Conservation (phyloP, 2,329 filamentous ascomycete genomes). For the Alternaria brassicae region DNA sequence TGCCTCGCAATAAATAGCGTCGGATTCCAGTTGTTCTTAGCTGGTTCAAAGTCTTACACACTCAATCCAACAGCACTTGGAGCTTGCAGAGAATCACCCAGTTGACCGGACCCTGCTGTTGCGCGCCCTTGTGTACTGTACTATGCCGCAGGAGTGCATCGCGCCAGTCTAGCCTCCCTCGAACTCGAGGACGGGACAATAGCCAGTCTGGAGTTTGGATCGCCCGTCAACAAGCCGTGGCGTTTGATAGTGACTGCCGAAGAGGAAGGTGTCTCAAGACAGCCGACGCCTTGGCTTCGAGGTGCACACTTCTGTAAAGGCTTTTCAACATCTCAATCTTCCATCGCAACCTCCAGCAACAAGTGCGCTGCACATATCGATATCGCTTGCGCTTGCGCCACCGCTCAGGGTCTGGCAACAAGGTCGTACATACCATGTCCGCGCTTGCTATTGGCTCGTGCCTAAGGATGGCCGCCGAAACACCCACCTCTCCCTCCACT, state of each 20-base stretch:
- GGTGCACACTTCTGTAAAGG: neutral
- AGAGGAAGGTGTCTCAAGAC: constrained; percentile 24
- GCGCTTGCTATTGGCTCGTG: constrained; percentile 29
- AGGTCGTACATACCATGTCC: constrained; percentile 10
- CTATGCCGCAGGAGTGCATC: constrained; percentile 8
- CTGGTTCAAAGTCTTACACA: neutral
- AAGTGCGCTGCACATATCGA: constrained; percentile 3
- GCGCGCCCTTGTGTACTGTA: constrained; percentile 8
- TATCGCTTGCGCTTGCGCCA: constrained; percentile 7
- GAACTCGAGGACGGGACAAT: constrained; percentile 3
- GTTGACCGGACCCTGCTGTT: neutral
- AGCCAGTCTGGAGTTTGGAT: constrained; percentile 20
- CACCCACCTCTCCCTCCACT: constrained; percentile 21
- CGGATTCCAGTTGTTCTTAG: neutral
- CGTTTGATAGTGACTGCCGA: constrained; percentile 17
- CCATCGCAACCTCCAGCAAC: neutral
- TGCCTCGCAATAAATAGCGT: constrained; percentile 10
- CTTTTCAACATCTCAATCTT: neutral
- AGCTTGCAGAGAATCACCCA: neutral
- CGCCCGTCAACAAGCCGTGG: constrained; percentile 10
- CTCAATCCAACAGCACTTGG: neutral
- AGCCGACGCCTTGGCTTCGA: neutral
- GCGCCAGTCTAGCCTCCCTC: constrained; percentile 9
- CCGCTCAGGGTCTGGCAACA: constrained; percentile 10
- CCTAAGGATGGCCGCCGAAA: constrained; percentile 33